Evolutionary conservation across 371 early-diverging fungal species (phyloP).

Genomic region (Smittium mucronatum): DNA sequence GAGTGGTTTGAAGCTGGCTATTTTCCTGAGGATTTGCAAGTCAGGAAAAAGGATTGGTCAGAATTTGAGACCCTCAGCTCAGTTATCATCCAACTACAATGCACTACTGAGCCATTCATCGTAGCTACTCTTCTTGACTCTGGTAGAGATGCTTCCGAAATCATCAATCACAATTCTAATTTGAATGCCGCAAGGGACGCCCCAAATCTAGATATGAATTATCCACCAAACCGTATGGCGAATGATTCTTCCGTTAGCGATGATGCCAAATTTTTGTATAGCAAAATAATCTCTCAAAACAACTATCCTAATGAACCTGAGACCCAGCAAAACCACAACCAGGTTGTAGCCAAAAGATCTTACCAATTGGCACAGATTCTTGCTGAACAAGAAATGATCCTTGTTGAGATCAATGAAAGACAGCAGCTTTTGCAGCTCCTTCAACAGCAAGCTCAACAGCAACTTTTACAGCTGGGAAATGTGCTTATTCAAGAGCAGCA

Average conservation of each 20-base stretch:
- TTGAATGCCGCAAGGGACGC: neutral
- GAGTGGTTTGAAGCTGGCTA: slow-evolving; percentile 77
- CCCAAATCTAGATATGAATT: neutral
- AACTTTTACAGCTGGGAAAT: slow-evolving; percentile 23
- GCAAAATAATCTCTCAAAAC: slow-evolving; percentile 5
- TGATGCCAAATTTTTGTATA: slow-evolving; percentile 8
- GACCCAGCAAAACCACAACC: neutral
- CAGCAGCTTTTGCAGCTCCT: slow-evolving; percentile 19
- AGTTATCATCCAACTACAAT: slow-evolving; percentile 44
- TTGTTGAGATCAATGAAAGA: slow-evolving; percentile 22
- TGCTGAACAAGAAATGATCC: slow-evolving; percentile 22
- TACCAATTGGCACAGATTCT: slow-evolving; percentile 24
- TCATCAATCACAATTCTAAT: neutral
- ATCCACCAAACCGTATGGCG: neutral
- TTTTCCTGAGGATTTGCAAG: slow-evolving; percentile 52
- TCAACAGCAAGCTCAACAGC: slow-evolving; percentile 30
- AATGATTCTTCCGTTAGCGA: neutral
- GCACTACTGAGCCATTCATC: slow-evolving; percentile 51
- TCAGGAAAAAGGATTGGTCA: slow-evolving; percentile 54
- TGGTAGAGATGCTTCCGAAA: neutral
- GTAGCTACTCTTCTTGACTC: slow-evolving; percentile 24
- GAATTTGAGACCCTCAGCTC: slow-evolving; percentile 52
- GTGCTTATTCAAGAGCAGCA: slow-evolving; percentile 26
- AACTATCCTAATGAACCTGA: neutral
- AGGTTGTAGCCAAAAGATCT: slow-evolving; percentile 15